phyloP scores from a whole-genome alignment of 805 yeast species.

The Priceomyces haplophilus region DNA sequence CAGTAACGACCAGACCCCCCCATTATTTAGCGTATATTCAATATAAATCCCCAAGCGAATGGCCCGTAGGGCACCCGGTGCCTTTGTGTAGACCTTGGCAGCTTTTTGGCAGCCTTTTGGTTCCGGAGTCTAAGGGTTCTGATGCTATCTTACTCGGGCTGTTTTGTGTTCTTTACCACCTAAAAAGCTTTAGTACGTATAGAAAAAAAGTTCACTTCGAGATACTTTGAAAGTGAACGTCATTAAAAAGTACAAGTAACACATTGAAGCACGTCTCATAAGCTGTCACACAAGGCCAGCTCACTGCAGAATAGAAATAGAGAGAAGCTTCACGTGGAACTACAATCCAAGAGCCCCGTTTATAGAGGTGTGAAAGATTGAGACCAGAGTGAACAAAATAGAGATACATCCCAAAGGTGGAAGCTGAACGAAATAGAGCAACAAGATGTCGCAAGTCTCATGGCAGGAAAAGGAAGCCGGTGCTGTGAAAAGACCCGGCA shows the following conservation, averaged over 20 bases:
- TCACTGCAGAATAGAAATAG: not conserved
- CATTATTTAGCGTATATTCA: not conserved
- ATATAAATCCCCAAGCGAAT: not conserved
- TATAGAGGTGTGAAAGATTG: not conserved
- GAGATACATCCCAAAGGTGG: not conserved
- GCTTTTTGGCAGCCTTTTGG: no score
- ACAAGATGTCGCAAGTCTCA: constrained; percentile 4
- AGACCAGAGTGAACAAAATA: not conserved
- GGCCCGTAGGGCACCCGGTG: no score
- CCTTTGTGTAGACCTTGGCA: no score
- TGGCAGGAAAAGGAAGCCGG: constrained; percentile 3
- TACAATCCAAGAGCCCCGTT: not conserved
- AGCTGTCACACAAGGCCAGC: not conserved
- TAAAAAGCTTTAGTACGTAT: not conserved
- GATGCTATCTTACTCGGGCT: no score
- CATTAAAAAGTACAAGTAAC: not conserved
- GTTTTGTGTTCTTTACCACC: not conserved
- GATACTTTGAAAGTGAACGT: not conserved
- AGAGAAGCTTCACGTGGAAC: not conserved
- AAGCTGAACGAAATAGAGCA: not conserved
- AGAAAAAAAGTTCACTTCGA: not conserved
- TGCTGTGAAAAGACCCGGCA: not conserved
- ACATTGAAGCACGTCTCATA: no score
- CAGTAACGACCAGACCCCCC: not conserved
- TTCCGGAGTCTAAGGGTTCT: no score